phyloP scores from a whole-genome alignment of 495 filamentous ascomycete species.

The Neurospora sp. region DNA sequence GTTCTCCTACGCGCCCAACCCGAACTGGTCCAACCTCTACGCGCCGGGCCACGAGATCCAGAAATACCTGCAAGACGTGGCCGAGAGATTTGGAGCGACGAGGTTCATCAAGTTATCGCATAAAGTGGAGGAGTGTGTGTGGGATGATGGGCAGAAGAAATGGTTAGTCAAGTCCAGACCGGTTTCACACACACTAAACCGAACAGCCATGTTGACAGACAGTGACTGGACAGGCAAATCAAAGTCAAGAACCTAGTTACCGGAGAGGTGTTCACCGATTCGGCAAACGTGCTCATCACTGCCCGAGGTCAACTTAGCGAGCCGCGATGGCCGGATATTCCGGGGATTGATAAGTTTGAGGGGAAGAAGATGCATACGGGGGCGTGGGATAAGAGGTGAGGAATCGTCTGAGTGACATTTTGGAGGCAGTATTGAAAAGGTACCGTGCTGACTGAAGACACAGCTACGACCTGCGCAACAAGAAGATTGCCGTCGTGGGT shows the following conservation, averaged over 20 bases:
- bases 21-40: conserved; percentile 54
- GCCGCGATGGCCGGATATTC: conserved; percentile 48
- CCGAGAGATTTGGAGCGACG: conserved; percentile 48
- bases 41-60: conserved; percentile 55
- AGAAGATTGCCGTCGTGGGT: conserved; percentile 43
- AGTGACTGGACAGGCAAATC: conserved; percentile 12
- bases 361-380: conserved; percentile 50
- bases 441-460: not conserved
- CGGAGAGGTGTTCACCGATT: conserved; percentile 25
- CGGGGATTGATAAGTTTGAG: conserved; percentile 42
- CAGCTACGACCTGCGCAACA: conserved; percentile 38
- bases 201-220: not conserved
- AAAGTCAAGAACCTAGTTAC: conserved; percentile 22
- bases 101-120: conserved; percentile 34
- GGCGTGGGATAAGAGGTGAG: conserved; percentile 34
- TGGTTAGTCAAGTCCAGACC: conserved; percentile 30
- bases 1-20: conserved; percentile 57
- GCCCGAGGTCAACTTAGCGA: conserved; percentile 57
- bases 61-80: conserved; percentile 47
- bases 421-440: not conserved
- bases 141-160: conserved; percentile 45
- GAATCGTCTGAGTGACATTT: not conserved
- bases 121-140: conserved; percentile 31
- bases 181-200: no score
- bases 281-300: conserved; percentile 49